Evolutionary conservation across 2,329 filamentous ascomycete genomes (phyloP).

Genomic region (Dissoconium aciculare): DNA sequence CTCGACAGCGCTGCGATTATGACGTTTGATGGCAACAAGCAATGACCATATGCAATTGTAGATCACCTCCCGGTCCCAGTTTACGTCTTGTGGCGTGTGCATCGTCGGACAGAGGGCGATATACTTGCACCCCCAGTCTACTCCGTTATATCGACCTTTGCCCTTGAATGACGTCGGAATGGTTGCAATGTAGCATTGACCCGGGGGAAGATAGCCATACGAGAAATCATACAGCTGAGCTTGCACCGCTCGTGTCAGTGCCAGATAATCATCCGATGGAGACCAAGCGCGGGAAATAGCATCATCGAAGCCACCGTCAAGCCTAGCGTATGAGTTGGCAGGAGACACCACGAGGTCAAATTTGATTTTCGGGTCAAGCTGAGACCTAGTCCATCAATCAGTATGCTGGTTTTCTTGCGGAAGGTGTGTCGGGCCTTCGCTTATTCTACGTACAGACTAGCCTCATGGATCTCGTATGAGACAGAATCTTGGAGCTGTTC

Average conservation of each 20-base stretch:
- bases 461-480: too few species aligned
- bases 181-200: too few species aligned
- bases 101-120: constrained; percentile 41
- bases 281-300: constrained; percentile 38
- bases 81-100: constrained; percentile 31
- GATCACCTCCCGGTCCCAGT: constrained; percentile 39
- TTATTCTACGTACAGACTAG: too few species aligned
- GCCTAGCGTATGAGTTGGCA: constrained; percentile 39
- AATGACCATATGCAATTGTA: constrained; percentile 42
- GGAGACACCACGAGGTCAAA: constrained; percentile 41
- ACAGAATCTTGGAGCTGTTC: too few species aligned
- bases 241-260: constrained; percentile 35
- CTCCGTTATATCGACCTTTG: too few species aligned
- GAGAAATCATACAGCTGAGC: constrained; percentile 31
- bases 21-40: constrained; percentile 34
- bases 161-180: too few species aligned
- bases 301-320: constrained; percentile 42
- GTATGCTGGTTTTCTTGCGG: too few species aligned
- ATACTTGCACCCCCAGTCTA: constrained; percentile 30
- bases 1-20: constrained; percentile 26
- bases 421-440: too few species aligned
- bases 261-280: constrained; percentile 31
- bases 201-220: constrained; percentile 38
- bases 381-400: too few species aligned
- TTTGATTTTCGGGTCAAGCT: too few species aligned